phyloP scores from a whole-genome alignment of 1,284 basidiomycete genomes.

The Sphagnurus paluster region DNA sequence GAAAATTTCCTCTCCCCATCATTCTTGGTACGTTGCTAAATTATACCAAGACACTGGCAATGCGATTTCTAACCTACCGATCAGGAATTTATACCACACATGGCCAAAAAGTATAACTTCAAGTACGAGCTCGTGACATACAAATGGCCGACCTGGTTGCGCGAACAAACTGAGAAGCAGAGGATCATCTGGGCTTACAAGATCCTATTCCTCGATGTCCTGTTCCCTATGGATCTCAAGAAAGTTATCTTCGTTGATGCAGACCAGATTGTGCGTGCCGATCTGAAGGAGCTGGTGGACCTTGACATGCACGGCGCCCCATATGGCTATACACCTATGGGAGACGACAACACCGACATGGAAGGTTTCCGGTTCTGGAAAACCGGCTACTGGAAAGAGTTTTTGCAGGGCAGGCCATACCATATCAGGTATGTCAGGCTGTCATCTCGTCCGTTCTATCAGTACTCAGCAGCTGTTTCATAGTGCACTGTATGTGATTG shows the following conservation, averaged over 20 bases:
- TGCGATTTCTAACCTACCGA: not conserved
- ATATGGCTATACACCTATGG: slow-evolving; percentile 97
- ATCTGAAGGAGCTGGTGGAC: slow-evolving; percentile 90
- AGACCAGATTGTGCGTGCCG: slow-evolving; percentile 95
- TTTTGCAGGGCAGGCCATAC: slow-evolving; percentile 79
- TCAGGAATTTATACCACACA: slow-evolving; percentile 92
- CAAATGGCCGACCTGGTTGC: slow-evolving; percentile 98
- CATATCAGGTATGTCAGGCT: slow-evolving; percentile 76
- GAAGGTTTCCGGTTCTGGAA: slow-evolving; percentile 99
- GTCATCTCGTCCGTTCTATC: not conserved
- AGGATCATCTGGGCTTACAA: slow-evolving; percentile 99
- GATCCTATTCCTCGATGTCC: slow-evolving; percentile 96
- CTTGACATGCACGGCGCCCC: slow-evolving; percentile 89
- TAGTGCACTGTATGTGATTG: slow-evolving; percentile 94
- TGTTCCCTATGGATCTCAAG: slow-evolving; percentile 97
- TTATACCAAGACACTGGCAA: too few relatives aligned
- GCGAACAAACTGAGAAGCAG: slow-evolving; percentile 96
- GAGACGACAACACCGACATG: slow-evolving; percentile 92
- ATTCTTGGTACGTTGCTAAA: slow-evolving; percentile 83
- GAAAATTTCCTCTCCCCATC: slow-evolving; percentile 98
- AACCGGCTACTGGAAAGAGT: slow-evolving; percentile 91
- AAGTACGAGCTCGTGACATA: slow-evolving; percentile 97
- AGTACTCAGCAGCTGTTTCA: slow-evolving; percentile 4
- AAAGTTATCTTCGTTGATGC: slow-evolving; percentile 99
- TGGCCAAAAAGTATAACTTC: slow-evolving; percentile 89